A percentile compares a stretch with the other conserved stretches of the same genome.
phyloP scores from a whole-genome alignment of 2,329 filamentous ascomycete species.

The Exophiala lecanii-corni region DNA sequence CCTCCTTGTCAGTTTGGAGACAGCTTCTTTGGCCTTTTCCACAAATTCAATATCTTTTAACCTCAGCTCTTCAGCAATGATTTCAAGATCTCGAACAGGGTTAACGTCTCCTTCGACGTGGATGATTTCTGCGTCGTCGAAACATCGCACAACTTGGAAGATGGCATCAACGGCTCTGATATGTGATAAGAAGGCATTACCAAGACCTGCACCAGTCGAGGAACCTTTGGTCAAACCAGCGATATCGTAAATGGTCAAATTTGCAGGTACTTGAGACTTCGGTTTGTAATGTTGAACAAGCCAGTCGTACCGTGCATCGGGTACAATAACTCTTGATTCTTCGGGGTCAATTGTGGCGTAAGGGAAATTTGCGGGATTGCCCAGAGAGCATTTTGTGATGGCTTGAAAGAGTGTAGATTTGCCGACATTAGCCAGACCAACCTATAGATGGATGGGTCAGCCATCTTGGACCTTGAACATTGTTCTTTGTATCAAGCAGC shows the following conservation, averaged over 20 bases:
- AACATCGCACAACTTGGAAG: constrained; percentile 94
- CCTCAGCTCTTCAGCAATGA: constrained; percentile 93
- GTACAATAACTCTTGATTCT: constrained; percentile 94
- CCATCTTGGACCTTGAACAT: constrained; percentile 1
- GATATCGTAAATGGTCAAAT: constrained; percentile 98
- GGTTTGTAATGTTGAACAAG: constrained; percentile 94
- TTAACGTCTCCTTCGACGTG: constrained; percentile 99
- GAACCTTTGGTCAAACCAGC: constrained; percentile 93
- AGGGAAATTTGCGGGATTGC: constrained; percentile 98
- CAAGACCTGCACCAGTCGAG: constrained; percentile 93
- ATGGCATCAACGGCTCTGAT: constrained; percentile 98
- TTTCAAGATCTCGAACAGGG: constrained; percentile 86
- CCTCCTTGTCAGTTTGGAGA: constrained; percentile 90
- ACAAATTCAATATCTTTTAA: constrained; percentile 95
- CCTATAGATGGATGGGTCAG: constrained; percentile 47
- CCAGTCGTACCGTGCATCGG: constrained; percentile 95
- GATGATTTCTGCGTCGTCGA: constrained; percentile 98
- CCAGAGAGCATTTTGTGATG: constrained; percentile 94
- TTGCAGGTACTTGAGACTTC: constrained; percentile 93
- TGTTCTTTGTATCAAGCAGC: no score
- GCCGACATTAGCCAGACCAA: constrained; percentile 97
- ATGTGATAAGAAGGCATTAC: constrained; percentile 96
- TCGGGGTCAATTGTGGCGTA: constrained; percentile 99
- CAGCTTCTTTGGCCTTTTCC: constrained; percentile 86
- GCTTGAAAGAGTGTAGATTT: constrained; percentile 99